A percentile compares a stretch with the other conserved stretches of the same genome.
Conservation (phyloP, 306 rosid genomes). For the Ochetophila trinervis region DNA sequence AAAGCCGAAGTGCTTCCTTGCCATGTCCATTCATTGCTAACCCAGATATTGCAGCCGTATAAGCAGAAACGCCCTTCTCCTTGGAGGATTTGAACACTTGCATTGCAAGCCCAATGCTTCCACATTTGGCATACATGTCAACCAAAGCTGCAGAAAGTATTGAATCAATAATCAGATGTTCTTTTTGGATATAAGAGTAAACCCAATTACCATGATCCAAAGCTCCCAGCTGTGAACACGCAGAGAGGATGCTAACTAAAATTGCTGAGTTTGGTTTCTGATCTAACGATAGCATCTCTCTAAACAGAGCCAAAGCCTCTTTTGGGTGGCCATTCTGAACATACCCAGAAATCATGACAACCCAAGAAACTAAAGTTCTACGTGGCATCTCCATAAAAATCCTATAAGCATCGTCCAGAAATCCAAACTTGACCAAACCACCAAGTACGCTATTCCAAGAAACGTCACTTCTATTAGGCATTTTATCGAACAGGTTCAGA, state of each 20-base stretch:
- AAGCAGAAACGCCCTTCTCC: conserved; percentile 16
- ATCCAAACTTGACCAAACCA: conserved; percentile 17
- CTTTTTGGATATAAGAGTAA: conserved; percentile 14
- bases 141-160: conserved; percentile 24
- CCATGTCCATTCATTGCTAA: conserved; percentile 29
- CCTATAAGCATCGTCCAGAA: conserved; percentile 17
- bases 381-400: conserved; percentile 19
- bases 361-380: conserved; percentile 25
- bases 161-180: conserved; percentile 8
- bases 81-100: conserved; percentile 17
- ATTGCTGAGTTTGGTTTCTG: conserved; percentile 16
- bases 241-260: conserved; percentile 26
- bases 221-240: conserved; percentile 25
- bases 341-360: conserved; percentile 22
- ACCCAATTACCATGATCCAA: conserved; percentile 23
- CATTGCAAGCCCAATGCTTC: conserved; percentile 26
- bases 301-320: conserved; percentile 22
- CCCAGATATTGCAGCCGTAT: conserved; percentile 25
- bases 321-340: conserved; percentile 15
- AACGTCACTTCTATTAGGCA: conserved; percentile 18
- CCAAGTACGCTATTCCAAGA: conserved; percentile 25
- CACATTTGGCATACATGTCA: conserved; percentile 30
- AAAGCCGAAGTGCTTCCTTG: conserved; percentile 23
- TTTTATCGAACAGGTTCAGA: conserved; percentile 12
- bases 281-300: conserved; percentile 15